Conservation (phyloP, 768 basidiomycete genomes). For the Trametes gibbosa region DNA sequence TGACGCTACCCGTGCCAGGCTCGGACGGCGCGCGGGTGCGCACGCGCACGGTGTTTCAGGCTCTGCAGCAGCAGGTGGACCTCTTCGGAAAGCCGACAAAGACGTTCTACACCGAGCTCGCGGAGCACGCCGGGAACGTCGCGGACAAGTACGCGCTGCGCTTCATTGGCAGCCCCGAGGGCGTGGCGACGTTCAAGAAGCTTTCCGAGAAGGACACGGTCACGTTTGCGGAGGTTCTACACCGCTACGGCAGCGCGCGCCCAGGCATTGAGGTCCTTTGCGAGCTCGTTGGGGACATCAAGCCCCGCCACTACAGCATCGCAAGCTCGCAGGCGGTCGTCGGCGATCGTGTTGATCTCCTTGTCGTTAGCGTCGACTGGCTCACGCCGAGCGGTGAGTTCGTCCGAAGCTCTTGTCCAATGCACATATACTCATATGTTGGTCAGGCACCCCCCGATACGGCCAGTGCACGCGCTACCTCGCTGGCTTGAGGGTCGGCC, state of each 20-base stretch:
- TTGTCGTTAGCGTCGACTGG: conserved; percentile 98
- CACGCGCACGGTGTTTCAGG: conserved; percentile 93
- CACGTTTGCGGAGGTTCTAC: conserved; percentile 85
- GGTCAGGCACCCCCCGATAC: conserved; percentile 66
- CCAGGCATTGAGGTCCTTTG: conserved; percentile 85
- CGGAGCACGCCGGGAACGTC: conserved; percentile 64
- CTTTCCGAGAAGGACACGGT: conserved; percentile 93
- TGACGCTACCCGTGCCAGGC: conserved; percentile 75
- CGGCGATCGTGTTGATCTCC: conserved; percentile 88
- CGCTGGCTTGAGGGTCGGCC: conserved; percentile 75
- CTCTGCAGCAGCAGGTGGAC: conserved; percentile 94
- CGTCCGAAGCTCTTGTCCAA: neutral
- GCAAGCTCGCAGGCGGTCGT: conserved; percentile 94
- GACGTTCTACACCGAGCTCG: conserved; percentile 89
- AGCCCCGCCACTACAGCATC: conserved; percentile 97
- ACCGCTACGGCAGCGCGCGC: conserved; percentile 70
- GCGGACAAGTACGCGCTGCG: conserved; percentile 77
- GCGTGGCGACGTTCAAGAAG: conserved; percentile 91
- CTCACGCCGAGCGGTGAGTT: conserved; percentile 72
- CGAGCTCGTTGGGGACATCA: conserved; percentile 90
- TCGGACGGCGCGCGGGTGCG: conserved; percentile 67
- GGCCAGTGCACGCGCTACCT: conserved; percentile 98
- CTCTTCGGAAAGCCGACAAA: conserved; percentile 95
- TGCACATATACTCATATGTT: neutral
- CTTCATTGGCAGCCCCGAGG: conserved; percentile 94